phyloP scores from a whole-genome alignment of 75 land plant species.

The Selaginella moellendorffii region DNA sequence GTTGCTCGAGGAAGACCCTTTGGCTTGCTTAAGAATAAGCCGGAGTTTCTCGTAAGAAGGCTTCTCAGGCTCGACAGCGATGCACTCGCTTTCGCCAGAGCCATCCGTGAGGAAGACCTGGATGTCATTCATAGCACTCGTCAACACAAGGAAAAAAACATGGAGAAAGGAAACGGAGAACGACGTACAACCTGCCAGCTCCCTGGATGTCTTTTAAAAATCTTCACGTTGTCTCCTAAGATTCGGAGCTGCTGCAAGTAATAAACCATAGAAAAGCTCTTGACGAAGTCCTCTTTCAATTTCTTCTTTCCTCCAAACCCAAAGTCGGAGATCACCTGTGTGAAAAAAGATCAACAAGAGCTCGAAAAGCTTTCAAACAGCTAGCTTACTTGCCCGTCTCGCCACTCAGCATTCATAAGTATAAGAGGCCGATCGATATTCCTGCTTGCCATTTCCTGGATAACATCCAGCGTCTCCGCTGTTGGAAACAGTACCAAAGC shows the following conservation, averaged over 20 bases:
- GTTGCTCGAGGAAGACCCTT: conserved; percentile 27
- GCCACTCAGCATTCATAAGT: conserved; percentile 34
- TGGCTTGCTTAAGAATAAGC: conserved; percentile 19
- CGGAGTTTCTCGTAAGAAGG: conserved; percentile 31
- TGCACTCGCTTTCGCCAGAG: conserved; percentile 22
- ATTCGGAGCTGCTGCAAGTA: conserved; percentile 32
- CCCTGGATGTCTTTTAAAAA: conserved; percentile 35
- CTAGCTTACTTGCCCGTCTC: conserved; percentile 34
- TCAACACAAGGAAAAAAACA: conserved; percentile 6
- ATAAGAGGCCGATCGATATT: conserved; percentile 19
- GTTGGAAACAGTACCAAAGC: conserved; percentile 31
- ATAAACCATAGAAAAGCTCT: conserved; percentile 26
- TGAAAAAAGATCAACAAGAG: no score
- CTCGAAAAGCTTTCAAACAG: no score
- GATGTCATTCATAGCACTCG: neutral
- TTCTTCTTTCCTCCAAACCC: conserved; percentile 36
- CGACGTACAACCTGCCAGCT: conserved; percentile 31
- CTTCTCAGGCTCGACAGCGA: conserved; percentile 23
- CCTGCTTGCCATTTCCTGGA: conserved; percentile 16
- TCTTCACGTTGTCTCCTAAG: conserved; percentile 31
- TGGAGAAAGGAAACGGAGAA: neutral
- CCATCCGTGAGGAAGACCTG: conserved; percentile 33
- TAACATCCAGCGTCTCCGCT: conserved; percentile 23
- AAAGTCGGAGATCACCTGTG: conserved; percentile 35
- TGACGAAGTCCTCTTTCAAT: conserved; percentile 29